Conservation (phyloP, 2,329 filamentous ascomycete species). For the Hirsutella rhossiliensis region DNA sequence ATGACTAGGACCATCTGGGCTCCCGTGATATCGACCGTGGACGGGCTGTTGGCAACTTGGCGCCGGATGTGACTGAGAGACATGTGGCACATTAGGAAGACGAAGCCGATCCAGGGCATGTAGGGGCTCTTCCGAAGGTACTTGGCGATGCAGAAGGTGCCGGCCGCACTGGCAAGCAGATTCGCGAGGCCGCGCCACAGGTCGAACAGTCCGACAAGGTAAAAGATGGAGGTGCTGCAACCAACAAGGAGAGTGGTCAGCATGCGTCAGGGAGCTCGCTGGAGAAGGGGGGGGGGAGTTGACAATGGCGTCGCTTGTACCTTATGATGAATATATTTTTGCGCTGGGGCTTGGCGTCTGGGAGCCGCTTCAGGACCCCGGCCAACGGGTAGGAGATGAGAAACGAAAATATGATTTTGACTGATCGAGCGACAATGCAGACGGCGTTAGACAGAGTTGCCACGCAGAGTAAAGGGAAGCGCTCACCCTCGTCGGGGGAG, state of each 20-base stretch:
- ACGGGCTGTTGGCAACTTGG: conserved; percentile 55
- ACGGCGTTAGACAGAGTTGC: neutral
- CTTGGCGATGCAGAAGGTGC: conserved; percentile 71
- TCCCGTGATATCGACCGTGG: conserved; percentile 74
- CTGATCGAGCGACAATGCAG: conserved; percentile 31
- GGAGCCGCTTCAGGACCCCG: conserved; percentile 76
- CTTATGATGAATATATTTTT: conserved; percentile 83
- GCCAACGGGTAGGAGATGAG: conserved; percentile 87
- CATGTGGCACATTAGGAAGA: conserved; percentile 93
- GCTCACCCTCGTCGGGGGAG: conserved; percentile 26
- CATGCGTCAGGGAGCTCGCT: neutral
- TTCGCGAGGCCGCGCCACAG: conserved; percentile 78
- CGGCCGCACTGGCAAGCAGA: conserved; percentile 65
- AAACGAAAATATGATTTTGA: conserved; percentile 88
- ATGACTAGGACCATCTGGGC: conserved; percentile 98
- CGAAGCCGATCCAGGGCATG: conserved; percentile 96
- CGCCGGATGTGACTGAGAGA: conserved; percentile 79
- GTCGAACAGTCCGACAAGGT: conserved; percentile 85
- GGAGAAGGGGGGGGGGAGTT: neutral
- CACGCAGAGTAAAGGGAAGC: neutral
- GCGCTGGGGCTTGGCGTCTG: conserved; percentile 67
- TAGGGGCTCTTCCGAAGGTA: conserved; percentile 69
- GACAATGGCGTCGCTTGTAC: conserved; percentile 28
- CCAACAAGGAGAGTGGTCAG: conserved; percentile 1
- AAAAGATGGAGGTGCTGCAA: conserved; percentile 67